A percentile compares a stretch with the other conserved stretches of the same genome.
These are phyloP conservation scores for Glutinoglossum americanum DNA, from an alignment of 495 filamentous ascomycete species.

Conservation along the genomic window DNA sequence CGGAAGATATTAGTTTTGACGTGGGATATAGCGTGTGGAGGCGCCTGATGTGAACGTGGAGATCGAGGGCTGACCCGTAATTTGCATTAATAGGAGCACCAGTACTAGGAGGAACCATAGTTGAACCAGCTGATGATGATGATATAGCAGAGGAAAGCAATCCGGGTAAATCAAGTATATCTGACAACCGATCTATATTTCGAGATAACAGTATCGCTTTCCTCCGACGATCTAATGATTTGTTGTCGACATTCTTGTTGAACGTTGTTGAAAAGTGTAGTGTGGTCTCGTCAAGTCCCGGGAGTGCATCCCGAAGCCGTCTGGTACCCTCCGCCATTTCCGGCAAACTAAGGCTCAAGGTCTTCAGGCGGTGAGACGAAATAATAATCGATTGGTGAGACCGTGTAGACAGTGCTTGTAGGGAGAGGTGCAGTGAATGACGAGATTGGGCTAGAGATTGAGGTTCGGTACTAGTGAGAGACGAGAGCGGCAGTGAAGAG, in stretches of 20 bases:
- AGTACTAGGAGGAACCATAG: slow-evolving; percentile 19
- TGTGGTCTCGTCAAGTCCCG: slow-evolving; percentile 57
- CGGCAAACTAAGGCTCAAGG: slow-evolving; percentile 44
- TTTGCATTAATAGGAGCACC: slow-evolving; percentile 36
- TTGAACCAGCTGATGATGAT: slow-evolving; percentile 15
- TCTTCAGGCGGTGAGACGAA: slow-evolving; percentile 55
- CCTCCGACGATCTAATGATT: slow-evolving; percentile 50
- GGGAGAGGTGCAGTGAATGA: slow-evolving; percentile 63
- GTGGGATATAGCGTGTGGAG: slow-evolving; percentile 64
- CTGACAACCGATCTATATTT: slow-evolving; percentile 75
- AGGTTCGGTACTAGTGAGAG: slow-evolving; percentile 52
- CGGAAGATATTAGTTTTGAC: slow-evolving; percentile 49
- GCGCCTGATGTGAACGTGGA: slow-evolving; percentile 83
- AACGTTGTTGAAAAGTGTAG: slow-evolving; percentile 68
- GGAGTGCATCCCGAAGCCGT: slow-evolving; percentile 47
- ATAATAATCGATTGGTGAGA: slow-evolving; percentile 77
- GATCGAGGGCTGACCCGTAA: slow-evolving; percentile 76
- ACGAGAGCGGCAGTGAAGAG: slow-evolving; percentile 16
- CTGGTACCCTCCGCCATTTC: slow-evolving; percentile 38
- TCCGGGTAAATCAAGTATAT: slow-evolving; percentile 79
- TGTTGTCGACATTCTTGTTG: slow-evolving; percentile 50
- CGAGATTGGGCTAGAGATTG: slow-evolving; percentile 60
- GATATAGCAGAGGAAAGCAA: slow-evolving; percentile 59
- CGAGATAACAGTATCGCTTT: slow-evolving; percentile 67
- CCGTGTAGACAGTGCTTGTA: slow-evolving; percentile 75